Percentiles rank a stretch among this genome's conserved stretches.
Evolutionary conservation across 495 filamentous ascomycete species (phyloP).

Genomic region (Extremus antarcticus): DNA sequence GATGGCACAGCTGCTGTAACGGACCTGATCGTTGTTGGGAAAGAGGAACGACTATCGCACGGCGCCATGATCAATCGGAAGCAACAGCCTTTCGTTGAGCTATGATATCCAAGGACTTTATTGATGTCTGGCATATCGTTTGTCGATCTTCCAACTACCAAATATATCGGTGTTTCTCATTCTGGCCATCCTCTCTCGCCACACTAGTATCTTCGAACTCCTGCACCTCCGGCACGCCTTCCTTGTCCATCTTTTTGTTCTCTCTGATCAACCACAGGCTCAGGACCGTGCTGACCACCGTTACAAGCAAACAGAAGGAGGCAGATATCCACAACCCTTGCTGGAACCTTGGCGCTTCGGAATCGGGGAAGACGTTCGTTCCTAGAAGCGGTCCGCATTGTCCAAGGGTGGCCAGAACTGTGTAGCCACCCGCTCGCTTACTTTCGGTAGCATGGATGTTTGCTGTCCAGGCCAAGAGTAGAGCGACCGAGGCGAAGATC

Average conservation of each 20-base stretch:
- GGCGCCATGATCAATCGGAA: neutral
- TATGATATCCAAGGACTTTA: no score
- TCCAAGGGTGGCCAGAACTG: conserved; percentile 19
- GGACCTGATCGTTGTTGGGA: conserved; percentile 10
- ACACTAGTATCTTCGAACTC: conserved; percentile 16
- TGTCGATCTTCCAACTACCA: conserved; percentile 4
- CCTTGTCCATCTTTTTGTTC: conserved; percentile 22
- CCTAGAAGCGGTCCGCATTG: conserved; percentile 22
- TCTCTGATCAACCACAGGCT: conserved; percentile 17
- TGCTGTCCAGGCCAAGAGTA: conserved; percentile 20
- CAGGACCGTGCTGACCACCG: conserved; percentile 11
- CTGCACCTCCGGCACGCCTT: conserved; percentile 17
- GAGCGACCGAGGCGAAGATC: conserved; percentile 28
- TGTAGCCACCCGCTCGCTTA: conserved; percentile 17
- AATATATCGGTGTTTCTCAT: conserved; percentile 19
- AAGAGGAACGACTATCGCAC: neutral
- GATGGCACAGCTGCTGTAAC: conserved; percentile 9
- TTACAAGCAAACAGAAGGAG: conserved; percentile 18
- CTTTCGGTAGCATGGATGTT: conserved; percentile 21
- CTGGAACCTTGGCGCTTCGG: conserved; percentile 15
- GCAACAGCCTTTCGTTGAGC: neutral
- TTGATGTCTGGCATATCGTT: neutral
- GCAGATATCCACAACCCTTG: conserved; percentile 21
- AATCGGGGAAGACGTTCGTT: conserved; percentile 19
- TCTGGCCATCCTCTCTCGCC: conserved; percentile 9